Base-by-base conservation (phyloP, 2,329 filamentous ascomycete species). In the Colletotrichum sp. region DNA sequence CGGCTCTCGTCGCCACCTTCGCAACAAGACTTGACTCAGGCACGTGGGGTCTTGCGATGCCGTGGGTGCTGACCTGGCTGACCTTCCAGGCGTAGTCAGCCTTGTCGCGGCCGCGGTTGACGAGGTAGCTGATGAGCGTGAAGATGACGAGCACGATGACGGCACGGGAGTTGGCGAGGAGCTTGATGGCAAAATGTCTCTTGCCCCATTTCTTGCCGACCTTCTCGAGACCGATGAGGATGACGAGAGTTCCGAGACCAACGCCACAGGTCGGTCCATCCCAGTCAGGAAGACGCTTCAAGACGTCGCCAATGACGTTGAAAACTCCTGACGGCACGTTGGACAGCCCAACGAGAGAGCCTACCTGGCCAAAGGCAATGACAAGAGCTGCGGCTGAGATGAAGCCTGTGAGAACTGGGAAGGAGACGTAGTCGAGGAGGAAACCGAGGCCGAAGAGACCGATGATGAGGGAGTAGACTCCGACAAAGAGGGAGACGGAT, bases 361-460 rank as follows among this genome's bases (percentile, higher is more conserved):
- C 90, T 68, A 94, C 88, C 80, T 94, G 92, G 8, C 91, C 91
- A 67, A 93, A 88, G 22, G 90, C 89, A 79, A 94, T 93, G 55
- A 91, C 91, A 66, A 94, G 89, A 28, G 91, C 92, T 2, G 92
- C 91, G 4, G 92, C 91, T 0, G 91, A 92, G 79, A 94, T 93
- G 84, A 93, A 94, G 12, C 92, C 92, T 5, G 87, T 91, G 2
- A 94, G 87, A 3, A 93, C 90, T 0, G 92, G 92, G 2, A 92
- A 87, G 0, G 92, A 93, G 78, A 94, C 90, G 78, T 93, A 93
- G 76, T 94, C 91, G n/a, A 94, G 87, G 7, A 93, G 85, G 80
- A 93, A 94, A 1, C 92, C 92, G 5, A 93, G 88, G 62, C 91
- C 92, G 43, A 93, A 85, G 3, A 93, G 85, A 1, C 92, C 92